Evolutionary conservation across 768 basidiomycete genomes (phyloP).

Genomic region (Phanerochaete carnosa): DNA sequence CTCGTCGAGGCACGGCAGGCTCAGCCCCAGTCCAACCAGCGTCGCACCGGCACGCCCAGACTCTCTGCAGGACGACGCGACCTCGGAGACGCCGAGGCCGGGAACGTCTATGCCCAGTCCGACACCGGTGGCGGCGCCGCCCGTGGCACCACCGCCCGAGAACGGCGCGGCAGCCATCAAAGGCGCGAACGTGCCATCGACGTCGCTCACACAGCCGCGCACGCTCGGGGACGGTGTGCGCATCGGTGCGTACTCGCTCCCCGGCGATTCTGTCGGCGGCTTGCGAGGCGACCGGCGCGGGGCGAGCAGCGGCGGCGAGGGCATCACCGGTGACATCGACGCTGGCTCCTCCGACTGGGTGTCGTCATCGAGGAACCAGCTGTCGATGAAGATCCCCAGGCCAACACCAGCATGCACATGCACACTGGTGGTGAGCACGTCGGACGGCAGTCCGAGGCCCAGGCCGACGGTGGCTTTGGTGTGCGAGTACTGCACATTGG

Average conservation of each 20-base stretch:
- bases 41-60: not conserved
- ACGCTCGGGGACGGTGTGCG: conserved; percentile 3
- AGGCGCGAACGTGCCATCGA: not conserved
- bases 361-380: not conserved
- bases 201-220: not conserved
- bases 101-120: not conserved
- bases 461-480: not conserved
- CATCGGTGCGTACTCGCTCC: not conserved
- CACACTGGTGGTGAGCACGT: not conserved
- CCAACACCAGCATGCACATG: not conserved
- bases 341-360: not conserved
- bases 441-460: not conserved
- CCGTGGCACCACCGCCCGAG: not conserved
- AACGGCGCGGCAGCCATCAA: not conserved
- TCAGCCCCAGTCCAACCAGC: not conserved
- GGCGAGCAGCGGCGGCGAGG: conserved; percentile 4
- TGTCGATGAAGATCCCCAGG: conserved; percentile 4
- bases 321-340: not conserved
- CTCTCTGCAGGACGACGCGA: not conserved
- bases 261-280: not conserved
- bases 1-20: not conserved
- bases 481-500: not conserved
- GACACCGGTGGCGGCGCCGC: not conserved
- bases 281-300: not conserved
- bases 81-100: not conserved